phyloP scores from a whole-genome alignment of 352 stramenopile genomes.

The Phytophthora parvispora region DNA sequence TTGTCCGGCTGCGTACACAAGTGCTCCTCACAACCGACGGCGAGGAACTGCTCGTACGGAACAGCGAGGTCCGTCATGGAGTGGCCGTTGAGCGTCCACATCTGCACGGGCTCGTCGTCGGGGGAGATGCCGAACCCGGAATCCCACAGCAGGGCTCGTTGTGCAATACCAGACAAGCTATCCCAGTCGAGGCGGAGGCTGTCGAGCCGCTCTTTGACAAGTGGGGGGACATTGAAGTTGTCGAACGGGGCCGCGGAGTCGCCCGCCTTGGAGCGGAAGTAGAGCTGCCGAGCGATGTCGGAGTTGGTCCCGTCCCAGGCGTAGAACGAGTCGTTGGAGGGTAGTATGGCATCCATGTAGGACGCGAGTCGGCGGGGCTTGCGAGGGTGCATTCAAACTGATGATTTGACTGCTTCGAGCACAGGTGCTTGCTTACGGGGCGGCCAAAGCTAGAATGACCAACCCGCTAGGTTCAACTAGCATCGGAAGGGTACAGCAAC shows the following conservation, averaged over 20 bases:
- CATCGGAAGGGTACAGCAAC: too few relatives aligned
- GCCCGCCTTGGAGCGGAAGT: constrained; percentile 18
- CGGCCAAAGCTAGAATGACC: too few relatives aligned
- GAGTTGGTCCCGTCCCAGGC: constrained; percentile 33
- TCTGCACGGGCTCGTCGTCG: constrained; percentile 12
- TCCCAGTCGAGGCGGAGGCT: constrained; percentile 6
- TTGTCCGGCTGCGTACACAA: constrained; percentile 23
- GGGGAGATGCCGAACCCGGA: constrained; percentile 14
- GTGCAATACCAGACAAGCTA: constrained; percentile 13
- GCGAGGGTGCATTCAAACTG: too few relatives aligned
- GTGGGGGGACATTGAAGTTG: constrained; percentile 3
- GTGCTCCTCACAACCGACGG: constrained; percentile 2
- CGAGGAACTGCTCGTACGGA: constrained; percentile 9
- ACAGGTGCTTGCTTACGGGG: too few relatives aligned
- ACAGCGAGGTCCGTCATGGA: constrained; percentile 27
- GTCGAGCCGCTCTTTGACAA: background rate
- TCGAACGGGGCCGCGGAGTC: background rate
- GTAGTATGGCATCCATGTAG: background rate
- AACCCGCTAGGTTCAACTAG: too few relatives aligned
- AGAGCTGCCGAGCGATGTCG: constrained; percentile 33
- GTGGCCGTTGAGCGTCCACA: constrained; percentile 20
- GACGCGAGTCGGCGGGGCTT: too few relatives aligned
- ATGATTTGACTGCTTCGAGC: too few relatives aligned
- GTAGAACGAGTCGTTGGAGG: background rate
- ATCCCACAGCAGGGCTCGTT: constrained; percentile 37